A percentile compares a stretch with the other conserved stretches of the same genome.
phyloP scores from a whole-genome alignment of 179 eudicot genomes.

The Beta lomatogona region DNA sequence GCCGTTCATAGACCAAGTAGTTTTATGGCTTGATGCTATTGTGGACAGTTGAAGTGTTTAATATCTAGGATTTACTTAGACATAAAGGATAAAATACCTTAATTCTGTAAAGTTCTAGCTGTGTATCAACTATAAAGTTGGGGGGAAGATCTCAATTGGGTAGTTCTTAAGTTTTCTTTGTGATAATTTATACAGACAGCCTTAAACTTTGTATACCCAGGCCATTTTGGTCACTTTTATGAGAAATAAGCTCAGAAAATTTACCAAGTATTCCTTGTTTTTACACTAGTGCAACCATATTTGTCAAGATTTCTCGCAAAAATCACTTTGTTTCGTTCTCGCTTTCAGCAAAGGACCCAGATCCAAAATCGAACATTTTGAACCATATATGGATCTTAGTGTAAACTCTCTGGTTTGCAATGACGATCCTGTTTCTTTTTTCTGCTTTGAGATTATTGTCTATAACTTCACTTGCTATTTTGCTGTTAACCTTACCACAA shows the following conservation, averaged over 20 bases:
- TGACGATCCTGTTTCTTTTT: too few species aligned
- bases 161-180: conserved; percentile 27
- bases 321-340: too few species aligned
- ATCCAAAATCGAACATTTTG: too few species aligned
- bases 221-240: conserved; percentile 27
- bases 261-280: neutral
- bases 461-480: neutral
- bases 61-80: conserved; percentile 28
- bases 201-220: conserved; percentile 32
- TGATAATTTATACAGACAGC: conserved; percentile 27
- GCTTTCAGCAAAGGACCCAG: too few species aligned
- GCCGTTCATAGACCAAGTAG: conserved; percentile 84
- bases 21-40: conserved; percentile 70
- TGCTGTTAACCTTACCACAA: neutral
- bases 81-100: conserved; percentile 19
- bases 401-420: too few species aligned
- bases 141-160: conserved; percentile 9
- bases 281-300: neutral
- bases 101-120: conserved; percentile 37
- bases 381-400: too few species aligned
- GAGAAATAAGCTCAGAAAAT: conserved; percentile 20
- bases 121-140: conserved; percentile 19
- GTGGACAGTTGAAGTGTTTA: conserved; percentile 30
- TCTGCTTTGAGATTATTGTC: neutral
- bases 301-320: too few species aligned